phyloP scores from a whole-genome alignment of 331 rosid genomes.

The Spiraea crenata region DNA sequence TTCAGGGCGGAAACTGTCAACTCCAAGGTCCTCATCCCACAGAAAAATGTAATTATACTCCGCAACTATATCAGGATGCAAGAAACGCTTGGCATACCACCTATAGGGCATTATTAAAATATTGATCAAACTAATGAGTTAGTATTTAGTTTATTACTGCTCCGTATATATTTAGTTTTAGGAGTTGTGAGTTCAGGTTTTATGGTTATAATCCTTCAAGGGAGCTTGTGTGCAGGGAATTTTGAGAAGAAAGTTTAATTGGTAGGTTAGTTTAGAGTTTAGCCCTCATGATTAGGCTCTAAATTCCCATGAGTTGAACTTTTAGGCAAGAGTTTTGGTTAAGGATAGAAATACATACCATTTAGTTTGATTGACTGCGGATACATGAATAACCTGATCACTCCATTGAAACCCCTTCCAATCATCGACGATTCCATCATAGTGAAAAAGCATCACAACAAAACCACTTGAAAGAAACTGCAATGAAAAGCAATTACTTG shows the following conservation, averaged over 20 bases:
- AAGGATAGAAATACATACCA: too few species aligned
- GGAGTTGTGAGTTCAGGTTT: too few species aligned
- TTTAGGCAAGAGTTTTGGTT: too few species aligned
- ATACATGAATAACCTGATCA: slow-evolving; percentile 57
- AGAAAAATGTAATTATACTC: slow-evolving; percentile 80
- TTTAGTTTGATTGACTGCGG: slow-evolving; percentile 67
- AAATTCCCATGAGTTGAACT: too few species aligned
- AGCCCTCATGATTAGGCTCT: too few species aligned
- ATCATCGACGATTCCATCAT: slow-evolving; percentile 61
- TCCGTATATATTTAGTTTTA: too few species aligned
- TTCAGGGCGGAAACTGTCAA: slow-evolving; percentile 65
- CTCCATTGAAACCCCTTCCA: slow-evolving; percentile 75
- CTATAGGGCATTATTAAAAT: slow-evolving; percentile 38
- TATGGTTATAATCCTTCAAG: too few species aligned
- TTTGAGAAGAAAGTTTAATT: too few species aligned
- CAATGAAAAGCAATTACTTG: slow-evolving; percentile 12
- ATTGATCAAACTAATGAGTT: too few species aligned
- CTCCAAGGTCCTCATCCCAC: slow-evolving; percentile 99
- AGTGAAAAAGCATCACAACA: slow-evolving; percentile 82
- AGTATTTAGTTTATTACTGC: too few species aligned
- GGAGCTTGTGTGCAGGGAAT: too few species aligned
- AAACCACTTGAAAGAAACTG: slow-evolving; percentile 74
- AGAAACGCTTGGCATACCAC: slow-evolving; percentile 98
- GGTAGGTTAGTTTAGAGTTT: too few species aligned
- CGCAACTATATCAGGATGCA: slow-evolving; percentile 92